Percentiles rank a stretch among this genome's conserved stretches.
phyloP scores from a whole-genome alignment of 1,284 basidiomycete genomes.

The Tetrapyrgos nigripes region DNA sequence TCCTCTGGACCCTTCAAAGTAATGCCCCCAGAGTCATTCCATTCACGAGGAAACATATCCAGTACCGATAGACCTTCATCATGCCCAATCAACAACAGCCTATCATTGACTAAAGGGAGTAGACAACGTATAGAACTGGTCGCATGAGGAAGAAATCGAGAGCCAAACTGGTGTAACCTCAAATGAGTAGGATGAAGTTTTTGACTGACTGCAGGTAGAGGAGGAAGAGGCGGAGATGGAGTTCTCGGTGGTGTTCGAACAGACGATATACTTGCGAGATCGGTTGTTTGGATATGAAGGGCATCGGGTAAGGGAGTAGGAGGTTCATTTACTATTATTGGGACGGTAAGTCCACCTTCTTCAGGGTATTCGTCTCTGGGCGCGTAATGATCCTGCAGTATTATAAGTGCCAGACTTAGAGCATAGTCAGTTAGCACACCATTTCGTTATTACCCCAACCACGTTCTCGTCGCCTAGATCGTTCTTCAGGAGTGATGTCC shows the following conservation, averaged over 20 bases:
- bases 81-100: conserved; percentile 73
- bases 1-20: conserved; percentile 68
- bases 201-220: conserved; percentile 56
- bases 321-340: conserved; percentile 28
- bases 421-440: not conserved
- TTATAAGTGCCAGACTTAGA: not conserved
- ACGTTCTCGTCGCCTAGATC: conserved; percentile 59
- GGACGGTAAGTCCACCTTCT: conserved; percentile 9
- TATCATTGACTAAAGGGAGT: conserved; percentile 68
- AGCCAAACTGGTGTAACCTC: conserved; percentile 77
- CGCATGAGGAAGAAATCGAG: conserved; percentile 82
- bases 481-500: conserved; percentile 65
- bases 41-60: conserved; percentile 77
- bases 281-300: conserved; percentile 54
- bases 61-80: conserved; percentile 79
- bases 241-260: conserved; percentile 34
- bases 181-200: conserved; percentile 64
- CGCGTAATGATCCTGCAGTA: not conserved
- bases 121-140: conserved; percentile 74
- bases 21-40: conserved; percentile 54
- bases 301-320: conserved; percentile 22
- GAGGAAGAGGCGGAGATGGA: conserved; percentile 42
- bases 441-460: conserved; percentile 66
- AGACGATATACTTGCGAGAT: conserved; percentile 33
- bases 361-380: not conserved